A percentile compares a stretch with the other conserved stretches of the same genome.
Conservation (phyloP, 805 yeast species). For the Candida sithepensis region DNA sequence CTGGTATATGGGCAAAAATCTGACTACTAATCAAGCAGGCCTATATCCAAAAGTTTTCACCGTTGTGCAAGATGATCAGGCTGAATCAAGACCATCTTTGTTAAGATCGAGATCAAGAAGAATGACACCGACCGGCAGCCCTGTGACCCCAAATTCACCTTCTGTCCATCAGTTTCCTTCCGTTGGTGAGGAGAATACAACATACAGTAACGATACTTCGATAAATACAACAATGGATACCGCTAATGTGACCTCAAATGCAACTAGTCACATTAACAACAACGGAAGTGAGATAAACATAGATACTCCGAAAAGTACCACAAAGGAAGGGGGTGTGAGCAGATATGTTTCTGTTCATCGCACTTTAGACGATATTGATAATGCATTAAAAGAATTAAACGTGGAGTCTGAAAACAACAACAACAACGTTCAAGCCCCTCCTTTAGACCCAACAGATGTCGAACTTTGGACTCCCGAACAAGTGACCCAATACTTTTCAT, state of each 20-base stretch:
- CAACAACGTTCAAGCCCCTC: background rate
- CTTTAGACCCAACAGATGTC: slow-evolving; percentile 46
- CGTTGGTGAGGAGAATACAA: slow-evolving; percentile 6
- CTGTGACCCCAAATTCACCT: slow-evolving; percentile 18
- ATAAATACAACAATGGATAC: slow-evolving; percentile 12
- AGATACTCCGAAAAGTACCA: slow-evolving; percentile 2
- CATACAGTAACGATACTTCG: slow-evolving; percentile 4
- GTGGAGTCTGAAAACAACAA: slow-evolving; percentile 4
- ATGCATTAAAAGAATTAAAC: slow-evolving; percentile 63
- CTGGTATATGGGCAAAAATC: slow-evolving; percentile 90
- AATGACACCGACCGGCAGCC: slow-evolving; percentile 27
- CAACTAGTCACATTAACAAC: slow-evolving; percentile 4
- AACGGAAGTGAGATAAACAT: background rate
- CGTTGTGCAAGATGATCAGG: slow-evolving; percentile 7
- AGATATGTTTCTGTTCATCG: slow-evolving; percentile 42
- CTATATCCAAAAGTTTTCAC: slow-evolving; percentile 84
- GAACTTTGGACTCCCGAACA: slow-evolving; percentile 80
- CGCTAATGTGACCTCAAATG: slow-evolving; percentile 6
- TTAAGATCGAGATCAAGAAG: slow-evolving; percentile 61
- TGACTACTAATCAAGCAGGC: slow-evolving; percentile 72
- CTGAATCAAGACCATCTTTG: slow-evolving; percentile 33
- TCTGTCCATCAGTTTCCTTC: slow-evolving; percentile 3
- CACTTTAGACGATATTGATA: slow-evolving; percentile 70
- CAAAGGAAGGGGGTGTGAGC: slow-evolving; percentile 2
- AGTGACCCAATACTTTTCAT: slow-evolving; percentile 73